Evolutionary conservation across 768 basidiomycete genomes (phyloP).

Genomic region (Suillus brevipes): DNA sequence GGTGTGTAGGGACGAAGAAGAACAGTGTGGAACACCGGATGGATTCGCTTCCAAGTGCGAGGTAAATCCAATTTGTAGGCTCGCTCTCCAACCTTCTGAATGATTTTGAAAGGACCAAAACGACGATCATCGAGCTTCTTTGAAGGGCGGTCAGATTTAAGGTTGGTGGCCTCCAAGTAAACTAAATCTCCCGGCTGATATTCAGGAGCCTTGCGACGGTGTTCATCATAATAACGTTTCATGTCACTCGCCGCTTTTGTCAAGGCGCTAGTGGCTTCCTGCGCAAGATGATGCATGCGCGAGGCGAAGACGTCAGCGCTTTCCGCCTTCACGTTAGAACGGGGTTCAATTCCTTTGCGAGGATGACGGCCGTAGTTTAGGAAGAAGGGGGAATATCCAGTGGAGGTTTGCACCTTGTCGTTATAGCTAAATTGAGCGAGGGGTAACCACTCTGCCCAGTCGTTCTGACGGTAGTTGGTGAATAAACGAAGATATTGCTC

Average conservation of each 20-base stretch:
- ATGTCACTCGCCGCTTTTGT: not conserved
- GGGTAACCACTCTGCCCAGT: constrained; percentile 38
- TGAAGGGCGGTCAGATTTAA: too few species aligned
- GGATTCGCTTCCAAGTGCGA: too few species aligned
- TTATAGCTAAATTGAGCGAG: constrained; percentile 37
- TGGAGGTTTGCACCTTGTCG: constrained; percentile 29
- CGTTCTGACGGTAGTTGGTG: constrained; percentile 31
- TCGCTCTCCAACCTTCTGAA: too few species aligned
- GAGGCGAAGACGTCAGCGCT: constrained; percentile 10
- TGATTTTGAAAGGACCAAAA: too few species aligned
- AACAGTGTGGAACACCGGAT: too few species aligned
- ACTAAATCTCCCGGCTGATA: too few species aligned
- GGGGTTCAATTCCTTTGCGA: not conserved
- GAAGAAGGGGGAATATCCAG: constrained; percentile 6
- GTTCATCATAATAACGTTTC: too few species aligned
- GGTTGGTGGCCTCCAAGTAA: too few species aligned
- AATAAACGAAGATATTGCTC: constrained; percentile 40
- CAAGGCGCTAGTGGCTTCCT: not conserved
- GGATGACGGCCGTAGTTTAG: not conserved
- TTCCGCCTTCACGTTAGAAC: constrained; percentile 7
- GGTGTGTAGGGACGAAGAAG: too few species aligned
- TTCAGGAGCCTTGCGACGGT: too few species aligned
- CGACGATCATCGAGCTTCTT: too few species aligned
- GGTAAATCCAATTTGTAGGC: too few species aligned
- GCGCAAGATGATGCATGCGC: constrained; percentile 15